Evolutionary conservation across 208 protist genomes (phyloP).

Genomic region (Acanthamoeba healyi): DNA sequence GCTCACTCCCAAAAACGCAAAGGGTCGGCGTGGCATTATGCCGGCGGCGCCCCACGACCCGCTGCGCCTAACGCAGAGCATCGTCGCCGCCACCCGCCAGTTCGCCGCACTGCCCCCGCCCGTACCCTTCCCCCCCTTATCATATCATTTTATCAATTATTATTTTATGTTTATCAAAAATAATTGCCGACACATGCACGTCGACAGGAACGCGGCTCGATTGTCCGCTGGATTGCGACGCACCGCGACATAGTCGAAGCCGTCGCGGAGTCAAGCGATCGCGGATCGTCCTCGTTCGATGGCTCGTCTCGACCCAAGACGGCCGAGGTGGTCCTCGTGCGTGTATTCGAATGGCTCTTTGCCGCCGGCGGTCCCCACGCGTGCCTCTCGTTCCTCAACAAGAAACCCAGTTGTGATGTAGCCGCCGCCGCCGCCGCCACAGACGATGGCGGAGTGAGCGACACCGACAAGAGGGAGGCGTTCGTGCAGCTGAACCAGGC

Average conservation of each 20-base stretch:
- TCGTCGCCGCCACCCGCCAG: background rate
- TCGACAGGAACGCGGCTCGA: background rate
- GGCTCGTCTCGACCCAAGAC: too few species aligned
- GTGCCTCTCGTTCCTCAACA: background rate
- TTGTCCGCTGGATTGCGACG: background rate
- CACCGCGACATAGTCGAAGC: background rate
- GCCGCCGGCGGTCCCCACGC: background rate
- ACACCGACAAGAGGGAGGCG: background rate
- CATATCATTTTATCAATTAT: too few species aligned
- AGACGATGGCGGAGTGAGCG: background rate
- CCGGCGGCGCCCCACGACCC: background rate
- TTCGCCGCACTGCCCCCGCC: background rate
- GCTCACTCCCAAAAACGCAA: background rate
- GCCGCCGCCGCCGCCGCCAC: too few species aligned
- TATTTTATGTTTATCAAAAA: too few species aligned
- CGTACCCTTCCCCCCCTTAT: background rate
- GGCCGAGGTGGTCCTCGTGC: background rate
- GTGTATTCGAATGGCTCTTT: background rate
- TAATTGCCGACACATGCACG: too few species aligned
- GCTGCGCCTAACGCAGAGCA: background rate
- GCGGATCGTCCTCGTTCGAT: background rate
- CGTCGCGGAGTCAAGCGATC: background rate
- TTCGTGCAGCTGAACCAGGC: background rate
- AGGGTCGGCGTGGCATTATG: background rate
- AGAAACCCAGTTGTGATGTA: background rate